Evolutionary conservation across 2,329 filamentous ascomycete genomes (phyloP), one percentile per base, ranked within the genome.

Genomic region (Blumeriella jaapii): DNA sequence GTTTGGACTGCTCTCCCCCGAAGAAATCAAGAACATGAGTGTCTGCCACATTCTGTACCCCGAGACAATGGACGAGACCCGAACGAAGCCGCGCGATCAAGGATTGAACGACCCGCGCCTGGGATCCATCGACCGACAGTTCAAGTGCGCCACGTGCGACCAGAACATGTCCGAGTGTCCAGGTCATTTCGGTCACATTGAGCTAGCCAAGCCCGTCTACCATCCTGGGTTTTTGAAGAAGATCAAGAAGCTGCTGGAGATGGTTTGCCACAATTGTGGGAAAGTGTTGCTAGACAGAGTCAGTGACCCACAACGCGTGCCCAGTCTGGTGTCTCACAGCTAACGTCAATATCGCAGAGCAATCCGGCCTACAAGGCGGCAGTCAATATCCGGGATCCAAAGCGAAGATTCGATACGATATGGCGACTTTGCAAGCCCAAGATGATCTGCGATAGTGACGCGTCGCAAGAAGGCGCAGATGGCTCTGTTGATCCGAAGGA

Each of bases 11-110:
- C 75, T 98, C 62, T 93, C 91, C 22, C 91, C 91, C 16, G 91
- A 98, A 60, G 93, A 98, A 68, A 94, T 96, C 63, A 96, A 98
- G 69, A 87, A 82, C 55, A 93, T 96, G 85, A 95, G 87, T 63
- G 89, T 96, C 46, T 82, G 79, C 51, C 84, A 94, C 60, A 89
- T 98, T 59, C 74, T 91, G 60, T 96, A 95, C 58, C 87, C 91
- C n/a, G 91, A 98, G 68, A 96, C 91, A 17, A 95, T 98, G 91
- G 91, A 98, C 57, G 91, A 98, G 62, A 81, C 81, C 60, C 82
- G 87, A 55, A 79, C 83, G 49, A 84, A 84, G 59, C 91, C 91
- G 46, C 85, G 91, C 50, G 82, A 91, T 44, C 80, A 82, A 57
- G 91, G 91, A 55, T 69, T 96, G 50, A 96, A 96, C 59, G 91